A percentile compares a stretch with the other conserved stretches of the same genome.
Conservation (phyloP, 805 yeast species). For the Geotrichum ghanense region DNA sequence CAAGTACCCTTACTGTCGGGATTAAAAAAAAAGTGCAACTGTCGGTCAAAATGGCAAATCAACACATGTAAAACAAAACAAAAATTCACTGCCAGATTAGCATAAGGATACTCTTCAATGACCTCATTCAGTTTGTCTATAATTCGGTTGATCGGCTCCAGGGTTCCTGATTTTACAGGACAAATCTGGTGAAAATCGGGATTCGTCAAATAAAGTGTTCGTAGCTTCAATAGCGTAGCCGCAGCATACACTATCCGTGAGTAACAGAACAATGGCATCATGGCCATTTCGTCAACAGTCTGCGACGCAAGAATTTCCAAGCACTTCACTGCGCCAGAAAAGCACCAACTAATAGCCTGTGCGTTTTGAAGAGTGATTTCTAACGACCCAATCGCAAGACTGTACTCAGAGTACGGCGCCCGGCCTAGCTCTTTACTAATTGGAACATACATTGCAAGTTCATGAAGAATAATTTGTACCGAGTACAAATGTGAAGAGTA, state of each 20-base stretch:
- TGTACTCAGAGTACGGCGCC: slow-evolving; percentile 26
- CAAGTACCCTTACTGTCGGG: neutral
- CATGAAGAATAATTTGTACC: slow-evolving; percentile 38
- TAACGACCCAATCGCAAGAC: slow-evolving; percentile 16
- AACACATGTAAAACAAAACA: slow-evolving; percentile 23
- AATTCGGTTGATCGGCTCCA: slow-evolving; percentile 14
- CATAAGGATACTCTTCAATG: slow-evolving; percentile 17
- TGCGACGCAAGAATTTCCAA: slow-evolving; percentile 13
- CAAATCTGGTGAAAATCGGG: slow-evolving; percentile 18
- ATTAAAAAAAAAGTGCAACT: slow-evolving; percentile 7
- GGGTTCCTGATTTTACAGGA: slow-evolving; percentile 14
- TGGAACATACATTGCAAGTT: slow-evolving; percentile 19
- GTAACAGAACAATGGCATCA: slow-evolving; percentile 34
- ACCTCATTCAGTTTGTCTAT: slow-evolving; percentile 15
- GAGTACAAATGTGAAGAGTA: slow-evolving; percentile 37
- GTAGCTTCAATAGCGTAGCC: slow-evolving; percentile 22
- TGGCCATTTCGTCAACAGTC: slow-evolving; percentile 36
- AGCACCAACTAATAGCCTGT: slow-evolving; percentile 19
- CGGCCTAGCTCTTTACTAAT: slow-evolving; percentile 19
- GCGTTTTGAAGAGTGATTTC: slow-evolving; percentile 18
- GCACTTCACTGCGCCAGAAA: slow-evolving; percentile 13
- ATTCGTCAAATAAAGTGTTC: slow-evolving; percentile 20
- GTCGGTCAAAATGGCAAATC: slow-evolving; percentile 23
- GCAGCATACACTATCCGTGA: slow-evolving; percentile 21
- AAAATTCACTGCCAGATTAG: slow-evolving; percentile 19